Base-by-base conservation (phyloP, 345 rosid species). In the Lagerstroemia speciosa region DNA sequence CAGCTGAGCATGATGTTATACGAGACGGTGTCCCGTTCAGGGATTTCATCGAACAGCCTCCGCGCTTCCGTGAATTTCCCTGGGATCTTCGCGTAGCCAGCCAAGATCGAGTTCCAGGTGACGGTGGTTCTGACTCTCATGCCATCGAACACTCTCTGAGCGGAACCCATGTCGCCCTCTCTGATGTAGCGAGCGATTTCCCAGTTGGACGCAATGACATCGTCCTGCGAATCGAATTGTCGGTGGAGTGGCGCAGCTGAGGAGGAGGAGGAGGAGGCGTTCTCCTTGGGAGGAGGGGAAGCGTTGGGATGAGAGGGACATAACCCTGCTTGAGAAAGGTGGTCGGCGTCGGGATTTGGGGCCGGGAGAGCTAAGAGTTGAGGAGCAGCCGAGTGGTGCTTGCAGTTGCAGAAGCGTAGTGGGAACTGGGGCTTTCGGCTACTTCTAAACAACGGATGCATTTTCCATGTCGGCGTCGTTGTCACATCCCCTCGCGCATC, bases 41-140 rank as follows among this genome's bases (percentile, higher is more conserved):
- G 71, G 60, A 75, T 63, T 65, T 69, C 33, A 37, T 73, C 64
- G 75, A 78, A 84, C 78, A 82, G 76, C 33, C 65, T 62, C 67
- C 70, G 78, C 20, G 84, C 82, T 34, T 85, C 85, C 2, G 3
- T 72, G 16, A 79, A 68, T 74, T 73, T 85, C 70, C 86, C 87
- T 14, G 82, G 80, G 63, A 19, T 71, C 60, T 71, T 89, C 0
- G 79, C 73, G 57, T 77, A 74, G 0, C 88, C 90, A 1, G 84
- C 78, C 68, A 90, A 73, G 45, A 93, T 67, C 3, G 98, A 82
- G 46, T 90, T 93, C 97, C 97, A 90, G 1, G 93, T 80, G 37
- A 87, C 78, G 0, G 85, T 85, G 1, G 90, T 81, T 78, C 75
- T 87, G 60, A 78, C 77, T 15, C 64, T 69, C 96, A 90, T 86